phyloP scores from a whole-genome alignment of 441 rosid species.

The Croton setiger region DNA sequence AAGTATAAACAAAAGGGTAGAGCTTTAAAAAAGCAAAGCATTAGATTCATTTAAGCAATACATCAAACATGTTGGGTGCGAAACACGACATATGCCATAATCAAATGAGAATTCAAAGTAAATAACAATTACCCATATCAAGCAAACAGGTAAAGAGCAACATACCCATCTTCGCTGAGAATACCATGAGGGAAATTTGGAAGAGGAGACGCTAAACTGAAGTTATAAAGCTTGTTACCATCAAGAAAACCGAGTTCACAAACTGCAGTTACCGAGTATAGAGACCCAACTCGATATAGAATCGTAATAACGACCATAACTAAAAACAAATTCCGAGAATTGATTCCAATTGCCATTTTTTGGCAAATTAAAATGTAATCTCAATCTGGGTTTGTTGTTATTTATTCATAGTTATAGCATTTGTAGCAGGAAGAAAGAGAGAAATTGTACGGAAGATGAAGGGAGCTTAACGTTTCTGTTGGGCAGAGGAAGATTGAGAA shows the following conservation, averaged over 20 bases:
- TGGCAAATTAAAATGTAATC: background rate
- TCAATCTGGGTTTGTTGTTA: background rate
- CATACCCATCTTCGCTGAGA: slow-evolving; percentile 95
- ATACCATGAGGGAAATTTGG: slow-evolving; percentile 72
- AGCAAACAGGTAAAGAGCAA: slow-evolving; percentile 16
- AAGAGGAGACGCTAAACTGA: slow-evolving; percentile 66
- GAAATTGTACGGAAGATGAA: background rate
- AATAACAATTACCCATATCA: slow-evolving; percentile 24
- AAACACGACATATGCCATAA: background rate
- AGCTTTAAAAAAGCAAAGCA: background rate
- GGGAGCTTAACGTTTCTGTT: no score
- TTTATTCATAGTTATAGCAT: background rate
- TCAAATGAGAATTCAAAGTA: slow-evolving; percentile 3
- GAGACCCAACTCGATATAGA: slow-evolving; percentile 28
- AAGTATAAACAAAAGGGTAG: background rate
- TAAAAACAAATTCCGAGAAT: slow-evolving; percentile 33
- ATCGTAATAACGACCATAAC: slow-evolving; percentile 25
- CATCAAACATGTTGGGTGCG: slow-evolving; percentile 7
- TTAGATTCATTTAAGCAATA: slow-evolving; percentile 1
- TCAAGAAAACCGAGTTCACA: slow-evolving; percentile 62
- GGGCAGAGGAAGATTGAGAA: background rate
- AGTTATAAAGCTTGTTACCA: slow-evolving; percentile 50
- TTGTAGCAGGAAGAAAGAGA: background rate
- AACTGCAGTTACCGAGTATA: slow-evolving; percentile 33
- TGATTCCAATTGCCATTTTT: slow-evolving; percentile 21